Evolutionary conservation across 345 rosid species (phyloP).

Genomic region (Jatropha curcas): DNA sequence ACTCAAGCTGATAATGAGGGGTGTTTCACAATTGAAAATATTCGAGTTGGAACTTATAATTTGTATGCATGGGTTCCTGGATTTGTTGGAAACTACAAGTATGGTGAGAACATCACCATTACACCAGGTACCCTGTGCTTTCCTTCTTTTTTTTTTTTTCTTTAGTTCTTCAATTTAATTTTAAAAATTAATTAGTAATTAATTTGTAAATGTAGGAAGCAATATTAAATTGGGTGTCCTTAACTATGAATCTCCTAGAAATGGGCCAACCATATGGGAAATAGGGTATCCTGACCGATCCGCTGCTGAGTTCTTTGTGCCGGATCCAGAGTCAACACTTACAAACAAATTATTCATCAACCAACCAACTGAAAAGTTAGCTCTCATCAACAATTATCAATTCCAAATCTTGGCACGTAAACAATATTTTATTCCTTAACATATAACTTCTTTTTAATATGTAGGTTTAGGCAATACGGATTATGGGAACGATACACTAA

Average conservation of each 20-base stretch:
- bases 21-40: slow-evolving; percentile 51
- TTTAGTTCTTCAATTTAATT: not conserved
- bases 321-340: slow-evolving; percentile 56
- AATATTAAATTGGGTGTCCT: slow-evolving; percentile 42
- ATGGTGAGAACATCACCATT: slow-evolving; percentile 36
- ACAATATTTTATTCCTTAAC: no score
- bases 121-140: slow-evolving; percentile 44
- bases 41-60: slow-evolving; percentile 60
- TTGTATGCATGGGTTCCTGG: slow-evolving; percentile 77
- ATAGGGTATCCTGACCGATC: slow-evolving; percentile 83
- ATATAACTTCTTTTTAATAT: not conserved
- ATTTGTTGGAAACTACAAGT: slow-evolving; percentile 60
- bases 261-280: slow-evolving; percentile 82
- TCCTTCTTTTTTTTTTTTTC: not conserved
- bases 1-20: slow-evolving; percentile 53
- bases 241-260: slow-evolving; percentile 58
- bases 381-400: not conserved
- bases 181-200: no score
- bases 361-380: slow-evolving; percentile 34
- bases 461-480: slow-evolving; percentile 33
- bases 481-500: slow-evolving; percentile 29
- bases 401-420: no score
- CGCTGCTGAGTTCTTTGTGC: slow-evolving; percentile 72
- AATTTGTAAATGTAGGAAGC: slow-evolving; percentile 39
- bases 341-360: slow-evolving; percentile 37